Evolutionary conservation across 306 rosid species (phyloP).

Genomic region (Geum urbanum): DNA sequence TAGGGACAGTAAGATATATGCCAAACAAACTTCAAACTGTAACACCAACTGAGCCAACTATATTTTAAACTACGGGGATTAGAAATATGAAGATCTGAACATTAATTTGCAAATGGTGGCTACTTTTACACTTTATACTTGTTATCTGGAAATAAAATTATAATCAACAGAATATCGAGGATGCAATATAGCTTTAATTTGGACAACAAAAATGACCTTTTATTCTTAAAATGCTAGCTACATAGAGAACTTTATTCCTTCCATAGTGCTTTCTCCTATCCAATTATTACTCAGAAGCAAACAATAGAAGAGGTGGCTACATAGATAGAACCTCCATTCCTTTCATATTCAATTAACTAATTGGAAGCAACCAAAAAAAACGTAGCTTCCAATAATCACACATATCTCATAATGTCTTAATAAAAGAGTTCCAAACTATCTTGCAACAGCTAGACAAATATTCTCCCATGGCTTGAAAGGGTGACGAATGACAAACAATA

Average conservation of each 20-base stretch:
- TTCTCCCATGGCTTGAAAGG: no score
- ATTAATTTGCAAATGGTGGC: background rate
- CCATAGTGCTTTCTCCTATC: background rate
- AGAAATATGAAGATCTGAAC: background rate
- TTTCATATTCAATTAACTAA: no score
- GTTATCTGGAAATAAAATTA: background rate
- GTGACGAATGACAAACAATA: constrained; percentile 24
- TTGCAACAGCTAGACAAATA: background rate
- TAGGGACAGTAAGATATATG: no score
- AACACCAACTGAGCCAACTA: background rate
- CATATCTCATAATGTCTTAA: background rate
- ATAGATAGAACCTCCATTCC: no score
- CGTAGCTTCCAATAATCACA: background rate
- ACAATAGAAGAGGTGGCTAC: background rate
- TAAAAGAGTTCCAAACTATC: background rate
- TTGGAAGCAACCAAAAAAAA: no score
- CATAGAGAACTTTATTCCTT: background rate
- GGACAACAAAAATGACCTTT: background rate
- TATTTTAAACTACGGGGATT: background rate
- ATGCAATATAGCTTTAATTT: background rate
- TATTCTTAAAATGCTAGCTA: background rate
- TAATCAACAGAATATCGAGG: background rate
- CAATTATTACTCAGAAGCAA: background rate
- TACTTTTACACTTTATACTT: background rate
- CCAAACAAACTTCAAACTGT: background rate